Evolutionary conservation across 305 asterid genomes (phyloP).

Genomic region (Ajuga reptans): DNA sequence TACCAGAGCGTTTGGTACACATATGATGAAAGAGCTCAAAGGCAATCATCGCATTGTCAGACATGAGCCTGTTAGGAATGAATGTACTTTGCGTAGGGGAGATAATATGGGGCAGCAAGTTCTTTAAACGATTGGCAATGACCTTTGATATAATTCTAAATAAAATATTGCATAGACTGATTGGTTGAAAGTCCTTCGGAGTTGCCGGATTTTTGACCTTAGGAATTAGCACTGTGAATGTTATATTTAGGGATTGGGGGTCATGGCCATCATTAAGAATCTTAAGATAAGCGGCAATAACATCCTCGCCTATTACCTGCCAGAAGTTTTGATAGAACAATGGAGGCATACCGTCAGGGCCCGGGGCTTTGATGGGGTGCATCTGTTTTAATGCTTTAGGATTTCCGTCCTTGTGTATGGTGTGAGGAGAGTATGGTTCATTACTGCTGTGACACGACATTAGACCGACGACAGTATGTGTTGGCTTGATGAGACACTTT

Average conservation of each 20-base stretch:
- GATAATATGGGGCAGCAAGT: neutral
- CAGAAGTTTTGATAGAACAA: too few species aligned
- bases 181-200: neutral
- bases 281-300: neutral
- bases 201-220: neutral
- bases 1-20: too few species aligned
- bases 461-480: too few species aligned
- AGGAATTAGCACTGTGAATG: too few species aligned
- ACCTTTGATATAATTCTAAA: neutral
- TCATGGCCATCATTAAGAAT: neutral
- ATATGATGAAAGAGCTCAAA: too few species aligned
- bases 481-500: too few species aligned
- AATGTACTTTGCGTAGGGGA: neutral
- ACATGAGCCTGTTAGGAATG: neutral
- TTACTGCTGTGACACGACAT: neutral
- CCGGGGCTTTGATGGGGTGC: neutral
- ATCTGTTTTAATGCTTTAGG: neutral
- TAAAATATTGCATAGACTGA: too few species aligned
- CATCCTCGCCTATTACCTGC: too few species aligned
- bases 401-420: neutral
- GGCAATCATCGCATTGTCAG: too few species aligned
- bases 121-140: neutral
- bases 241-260: too few species aligned
- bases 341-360: neutral
- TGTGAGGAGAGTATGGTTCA: too few species aligned